Percentiles rank a stretch among this genome's conserved stretches.
These are phyloP conservation scores for Fragosphaeria purpurea DNA, from an alignment of 2,329 filamentous ascomycete genomes.

Conservation along the genomic window DNA sequence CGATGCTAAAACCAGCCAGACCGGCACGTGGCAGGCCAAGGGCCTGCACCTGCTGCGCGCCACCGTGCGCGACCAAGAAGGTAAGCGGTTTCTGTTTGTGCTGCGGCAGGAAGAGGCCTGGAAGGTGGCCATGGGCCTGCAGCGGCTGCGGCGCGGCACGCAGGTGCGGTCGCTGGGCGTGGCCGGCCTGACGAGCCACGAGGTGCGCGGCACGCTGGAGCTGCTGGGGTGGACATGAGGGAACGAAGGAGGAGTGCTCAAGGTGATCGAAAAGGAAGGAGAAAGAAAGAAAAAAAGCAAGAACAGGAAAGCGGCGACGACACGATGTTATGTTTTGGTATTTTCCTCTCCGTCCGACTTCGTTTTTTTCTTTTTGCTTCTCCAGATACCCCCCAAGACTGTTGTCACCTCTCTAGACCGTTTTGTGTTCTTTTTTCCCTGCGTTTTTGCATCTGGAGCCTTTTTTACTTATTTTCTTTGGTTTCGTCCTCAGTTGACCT, in stretches of 20 bases:
- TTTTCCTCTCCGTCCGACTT: not conserved
- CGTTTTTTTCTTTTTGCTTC: not conserved
- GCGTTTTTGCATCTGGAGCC: no score
- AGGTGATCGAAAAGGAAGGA: not conserved
- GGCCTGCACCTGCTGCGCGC: constrained; percentile 54
- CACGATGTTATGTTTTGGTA: not conserved
- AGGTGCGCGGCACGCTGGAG: constrained; percentile 46
- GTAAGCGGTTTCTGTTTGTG: constrained; percentile 56
- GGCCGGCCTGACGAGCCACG: constrained; percentile 42
- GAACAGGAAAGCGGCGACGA: no score
- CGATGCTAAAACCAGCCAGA: constrained; percentile 29
- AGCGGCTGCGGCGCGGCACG: constrained; percentile 49
- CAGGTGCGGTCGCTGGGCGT: constrained; percentile 52
- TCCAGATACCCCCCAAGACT: constrained; percentile 4
- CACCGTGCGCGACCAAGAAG: constrained; percentile 55
- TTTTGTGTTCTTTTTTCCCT: not conserved
- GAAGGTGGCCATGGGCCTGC: constrained; percentile 55
- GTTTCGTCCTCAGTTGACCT: no score
- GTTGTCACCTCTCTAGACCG: not conserved
- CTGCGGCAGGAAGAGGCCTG: constrained; percentile 55
- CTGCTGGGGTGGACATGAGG: constrained; percentile 42
- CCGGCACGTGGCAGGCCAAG: constrained; percentile 43
- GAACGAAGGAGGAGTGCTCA: not conserved
- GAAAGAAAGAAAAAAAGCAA: no score
- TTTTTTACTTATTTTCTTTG: no score